Base-by-base conservation (phyloP, 352 stramenopile genomes). In the Phytophthora multivora region DNA sequence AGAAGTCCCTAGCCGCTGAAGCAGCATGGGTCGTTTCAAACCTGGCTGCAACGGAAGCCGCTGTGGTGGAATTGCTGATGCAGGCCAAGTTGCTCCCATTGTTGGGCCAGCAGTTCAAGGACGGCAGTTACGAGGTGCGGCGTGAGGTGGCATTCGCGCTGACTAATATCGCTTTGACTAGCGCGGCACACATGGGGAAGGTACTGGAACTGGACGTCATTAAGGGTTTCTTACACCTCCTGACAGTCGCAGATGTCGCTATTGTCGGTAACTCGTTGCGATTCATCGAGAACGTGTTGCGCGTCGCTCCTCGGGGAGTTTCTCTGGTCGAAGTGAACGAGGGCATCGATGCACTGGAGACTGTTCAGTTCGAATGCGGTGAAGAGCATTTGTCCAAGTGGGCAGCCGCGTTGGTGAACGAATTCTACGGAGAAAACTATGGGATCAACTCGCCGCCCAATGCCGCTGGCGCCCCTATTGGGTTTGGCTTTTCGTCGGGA, bases 391-490 rank as follows among this genome's bases (percentile, higher is more conserved):
- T 93, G 30, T 69, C 79, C 6, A 66, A 78, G 33, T 90, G 84
- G 73, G 84, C 84, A 0, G 80, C 86, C 5, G 69, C 75, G 15
- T 63, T 95, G 42, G 79, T 93, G n/a, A 90, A 95, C 61, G 71
- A 89, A 52, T 93, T 91, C 50, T 95, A 93, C 54, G 84, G 85
- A 41, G 84, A 93, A 40, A 88, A 90, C 59, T 93, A 91, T 42
- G 87, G 86, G 5, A 66, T 89, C 26, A 82, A 90, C 52, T 91
- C 82, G 21, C 85, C 85, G 0, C 79, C 72, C 2, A 87, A 64
- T 30, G 43, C 43, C 10, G 31, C 19, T 28, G 31, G 35, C 18
- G 30, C 40, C 2, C n/a, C 51, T 35, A 21, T 8, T 28, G 43
- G 26, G 30, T 61, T 66, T 49, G 23, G 25, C n/a, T 40, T 48